Percentiles rank a stretch among this genome's conserved stretches.
Conservation (phyloP, 139 green algal genomes). For the Desmodesmus armatus region DNA sequence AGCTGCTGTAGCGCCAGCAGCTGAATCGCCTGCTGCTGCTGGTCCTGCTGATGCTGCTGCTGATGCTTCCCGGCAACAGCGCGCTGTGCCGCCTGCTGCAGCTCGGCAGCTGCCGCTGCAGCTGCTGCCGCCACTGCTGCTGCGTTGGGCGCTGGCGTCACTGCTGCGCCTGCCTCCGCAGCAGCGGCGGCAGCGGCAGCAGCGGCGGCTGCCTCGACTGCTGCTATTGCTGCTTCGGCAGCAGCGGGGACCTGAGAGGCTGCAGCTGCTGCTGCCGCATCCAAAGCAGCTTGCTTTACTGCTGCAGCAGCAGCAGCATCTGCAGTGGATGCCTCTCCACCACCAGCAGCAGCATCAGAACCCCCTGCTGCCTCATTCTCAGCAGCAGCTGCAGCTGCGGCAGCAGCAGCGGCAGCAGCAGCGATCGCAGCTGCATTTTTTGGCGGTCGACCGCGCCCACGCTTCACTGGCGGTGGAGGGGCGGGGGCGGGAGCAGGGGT, state of each 20-base stretch:
- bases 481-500: too few species aligned
- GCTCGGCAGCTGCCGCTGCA: slow-evolving; percentile 9
- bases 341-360: too few species aligned
- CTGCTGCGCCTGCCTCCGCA: not conserved
- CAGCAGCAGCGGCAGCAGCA: too few species aligned
- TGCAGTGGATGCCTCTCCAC: too few species aligned
- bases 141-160: not conserved
- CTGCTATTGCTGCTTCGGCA: not conserved
- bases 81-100: not conserved
- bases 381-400: too few species aligned
- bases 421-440: too few species aligned
- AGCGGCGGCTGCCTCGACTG: not conserved
- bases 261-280: not conserved
- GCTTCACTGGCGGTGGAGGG: too few species aligned
- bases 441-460: too few species aligned
- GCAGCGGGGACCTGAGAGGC: not conserved
- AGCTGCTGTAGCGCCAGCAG: not conserved
- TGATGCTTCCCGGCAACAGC: slow-evolving; percentile 9
- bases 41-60: not conserved
- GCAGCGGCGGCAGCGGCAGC: not conserved
- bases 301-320: not conserved
- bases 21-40: not conserved
- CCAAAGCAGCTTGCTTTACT: not conserved
- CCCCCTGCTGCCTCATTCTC: too few species aligned
- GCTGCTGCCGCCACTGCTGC: slow-evolving; percentile 11